Conservation (phyloP, 192 early-diverging fungal species). For the Entomortierella parvispora region DNA sequence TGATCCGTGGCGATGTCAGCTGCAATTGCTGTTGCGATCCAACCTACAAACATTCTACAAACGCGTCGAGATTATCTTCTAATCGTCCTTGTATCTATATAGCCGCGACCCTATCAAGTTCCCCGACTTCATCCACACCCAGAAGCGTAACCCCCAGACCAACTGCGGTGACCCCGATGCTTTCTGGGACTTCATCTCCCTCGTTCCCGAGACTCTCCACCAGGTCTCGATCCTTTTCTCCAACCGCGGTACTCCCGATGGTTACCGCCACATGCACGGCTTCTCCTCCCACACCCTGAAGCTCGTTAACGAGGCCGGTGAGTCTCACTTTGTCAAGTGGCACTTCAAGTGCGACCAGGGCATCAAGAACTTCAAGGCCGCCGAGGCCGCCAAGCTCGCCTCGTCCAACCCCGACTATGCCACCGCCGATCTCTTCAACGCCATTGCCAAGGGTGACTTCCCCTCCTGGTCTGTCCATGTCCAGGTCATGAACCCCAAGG, state of each 20-base stretch:
- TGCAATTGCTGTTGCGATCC: too few relatives aligned
- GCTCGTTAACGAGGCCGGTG: constrained; percentile 65
- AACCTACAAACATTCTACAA: too few relatives aligned
- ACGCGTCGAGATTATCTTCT: too few relatives aligned
- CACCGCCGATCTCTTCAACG: constrained; percentile 70
- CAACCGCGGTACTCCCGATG: constrained; percentile 68
- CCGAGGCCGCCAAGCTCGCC: constrained; percentile 60
- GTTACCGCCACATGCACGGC: constrained; percentile 64
- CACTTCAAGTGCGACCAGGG: constrained; percentile 72
- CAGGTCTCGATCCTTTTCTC: constrained; percentile 67
- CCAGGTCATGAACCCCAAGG: constrained; percentile 69
- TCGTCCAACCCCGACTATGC: constrained; percentile 68
- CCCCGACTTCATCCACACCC: constrained; percentile 69
- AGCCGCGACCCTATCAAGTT: constrained; percentile 62
- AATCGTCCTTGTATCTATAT: constrained; percentile 1
- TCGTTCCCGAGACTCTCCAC: constrained; percentile 71
- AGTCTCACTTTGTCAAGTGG: constrained; percentile 69
- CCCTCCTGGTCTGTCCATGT: constrained; percentile 73
- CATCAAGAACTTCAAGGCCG: constrained; percentile 64
- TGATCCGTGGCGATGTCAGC: too few relatives aligned
- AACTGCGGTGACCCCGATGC: constrained; percentile 61
- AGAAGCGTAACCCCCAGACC: constrained; percentile 70
- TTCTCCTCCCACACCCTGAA: constrained; percentile 64
- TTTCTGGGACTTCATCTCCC: constrained; percentile 73
- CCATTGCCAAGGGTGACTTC: constrained; percentile 68